Evolutionary conservation across 768 basidiomycete species (phyloP), one percentile per base, ranked within the genome.

Genomic region (Pleurotus tuoliensis): DNA sequence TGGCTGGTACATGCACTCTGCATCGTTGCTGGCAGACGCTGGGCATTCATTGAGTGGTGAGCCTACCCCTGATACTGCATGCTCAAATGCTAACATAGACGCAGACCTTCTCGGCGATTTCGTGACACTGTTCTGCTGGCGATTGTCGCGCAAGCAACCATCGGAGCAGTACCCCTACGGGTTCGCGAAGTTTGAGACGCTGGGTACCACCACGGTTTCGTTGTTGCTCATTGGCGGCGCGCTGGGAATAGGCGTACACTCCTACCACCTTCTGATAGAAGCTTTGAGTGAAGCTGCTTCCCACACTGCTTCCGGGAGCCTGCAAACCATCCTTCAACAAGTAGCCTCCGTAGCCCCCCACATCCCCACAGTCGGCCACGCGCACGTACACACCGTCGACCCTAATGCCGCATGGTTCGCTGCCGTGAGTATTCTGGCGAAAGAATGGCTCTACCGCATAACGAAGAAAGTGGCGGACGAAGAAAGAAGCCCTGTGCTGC

Each of bases 361-460:
- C n/a, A 65, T 82, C 9, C 82, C 86, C 4, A 61, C 72, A 52
- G 67, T 78, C 15, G 80, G 84, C 30, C 83, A 90, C 64, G 73
- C 63, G 38, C 84, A 86, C 63, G 71, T 73, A 2, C 83, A 86
- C 58, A 71, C 74, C 4, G 76, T 97, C 4, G 94, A 97, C 67
- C 90, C 92, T 41, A 94, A 98, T 66, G 97, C 97, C 16, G 94
- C 94, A 25, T 98, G 95, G 94, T 95, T 98, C 64, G 97, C 97
- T 6, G 84, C 84, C 1, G 64, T 84, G 18, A 86, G 91, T 60
- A 84, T 98, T 2, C 49, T 92, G 3, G 71, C 81, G 58, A 99
- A 99, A 67, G 97, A 99, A 70, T 98, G 89, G 87, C 69, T 99
- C 11, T 98, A 96, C 71, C 78, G 94, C 43, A 74, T 87, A 46